These are phyloP conservation scores for Pseudogymnoascus sp. DNA, from an alignment of 2,329 filamentous ascomycete genomes.

Conservation along the genomic window DNA sequence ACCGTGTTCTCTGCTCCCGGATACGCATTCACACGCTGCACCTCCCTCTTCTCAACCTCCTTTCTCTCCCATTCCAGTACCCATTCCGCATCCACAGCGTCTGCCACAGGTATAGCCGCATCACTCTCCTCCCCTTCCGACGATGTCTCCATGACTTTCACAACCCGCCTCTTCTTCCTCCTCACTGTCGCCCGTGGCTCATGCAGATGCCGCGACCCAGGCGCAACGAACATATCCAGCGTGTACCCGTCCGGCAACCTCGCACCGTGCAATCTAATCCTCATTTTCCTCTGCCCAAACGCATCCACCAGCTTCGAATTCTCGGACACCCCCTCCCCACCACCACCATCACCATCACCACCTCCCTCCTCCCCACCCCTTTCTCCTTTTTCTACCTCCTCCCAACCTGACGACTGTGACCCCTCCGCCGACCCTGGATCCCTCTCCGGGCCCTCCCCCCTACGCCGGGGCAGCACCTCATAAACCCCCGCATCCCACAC, in stretches of 20 bases:
- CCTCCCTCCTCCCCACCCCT: conserved; percentile 21
- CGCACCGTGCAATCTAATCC: conserved; percentile 46
- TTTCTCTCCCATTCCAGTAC: conserved; percentile 35
- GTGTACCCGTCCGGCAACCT: conserved; percentile 48
- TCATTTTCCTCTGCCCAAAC: conserved; percentile 50
- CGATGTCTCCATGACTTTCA: conserved; percentile 13
- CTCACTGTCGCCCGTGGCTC: conserved; percentile 24
- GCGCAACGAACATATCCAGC: conserved; percentile 45
- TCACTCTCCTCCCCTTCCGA: conserved; percentile 15
- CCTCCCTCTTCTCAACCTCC: conserved; percentile 44
- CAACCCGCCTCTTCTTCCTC: conserved; percentile 22
- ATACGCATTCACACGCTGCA: conserved; percentile 58
- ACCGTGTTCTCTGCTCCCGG: conserved; percentile 58
- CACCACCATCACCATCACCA: neutral
- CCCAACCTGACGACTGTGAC: neutral
- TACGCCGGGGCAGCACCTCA: conserved; percentile 40
- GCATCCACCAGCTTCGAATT: conserved; percentile 43
- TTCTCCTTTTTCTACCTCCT: conserved; percentile 22
- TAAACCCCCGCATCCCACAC: conserved; percentile 59
- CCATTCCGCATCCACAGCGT: conserved; percentile 22
- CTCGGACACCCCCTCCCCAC: conserved; percentile 27
- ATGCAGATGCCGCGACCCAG: conserved; percentile 32
- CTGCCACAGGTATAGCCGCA: neutral
- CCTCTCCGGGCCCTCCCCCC: conserved; percentile 27
- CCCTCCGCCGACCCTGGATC: conserved; percentile 29